phyloP scores from a whole-genome alignment of 495 filamentous ascomycete genomes.

The Diplogelasinospora grovesii region DNA sequence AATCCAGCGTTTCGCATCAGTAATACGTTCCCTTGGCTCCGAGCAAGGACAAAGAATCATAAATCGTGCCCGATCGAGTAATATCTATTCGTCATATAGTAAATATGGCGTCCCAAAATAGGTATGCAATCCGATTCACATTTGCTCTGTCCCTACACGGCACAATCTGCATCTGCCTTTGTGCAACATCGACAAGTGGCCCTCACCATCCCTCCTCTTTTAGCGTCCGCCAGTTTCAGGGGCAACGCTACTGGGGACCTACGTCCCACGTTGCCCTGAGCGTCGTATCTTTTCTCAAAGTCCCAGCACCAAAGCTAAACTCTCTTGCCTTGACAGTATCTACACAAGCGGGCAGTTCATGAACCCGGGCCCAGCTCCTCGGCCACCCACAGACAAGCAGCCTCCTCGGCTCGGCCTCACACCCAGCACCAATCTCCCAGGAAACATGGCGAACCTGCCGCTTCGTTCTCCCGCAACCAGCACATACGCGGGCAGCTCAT shows the following conservation, averaged over 20 bases:
- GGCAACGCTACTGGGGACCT: too few relatives aligned
- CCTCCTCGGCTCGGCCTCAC: slow-evolving; percentile 75
- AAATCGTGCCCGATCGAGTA: not conserved
- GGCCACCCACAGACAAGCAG: slow-evolving; percentile 78
- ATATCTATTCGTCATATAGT: slow-evolving; percentile 1
- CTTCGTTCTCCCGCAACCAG: slow-evolving; percentile 55
- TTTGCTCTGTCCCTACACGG: too few relatives aligned
- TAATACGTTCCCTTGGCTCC: too few relatives aligned
- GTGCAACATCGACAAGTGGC: not conserved
- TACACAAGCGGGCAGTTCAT: slow-evolving; percentile 76
- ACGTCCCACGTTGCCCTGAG: too few relatives aligned
- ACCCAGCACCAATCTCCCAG: slow-evolving; percentile 62
- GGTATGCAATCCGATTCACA: slow-evolving; percentile 11
- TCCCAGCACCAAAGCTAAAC: slow-evolving; percentile 14
- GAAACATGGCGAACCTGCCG: slow-evolving; percentile 69
- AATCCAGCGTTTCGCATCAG: too few relatives aligned
- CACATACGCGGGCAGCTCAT: too few relatives aligned
- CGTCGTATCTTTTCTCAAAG: too few relatives aligned
- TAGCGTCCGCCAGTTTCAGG: too few relatives aligned
- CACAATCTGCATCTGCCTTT: not conserved
- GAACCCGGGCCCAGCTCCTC: slow-evolving; percentile 92
- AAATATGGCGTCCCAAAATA: slow-evolving; percentile 25
- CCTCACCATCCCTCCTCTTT: not conserved
- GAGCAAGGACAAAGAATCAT: not conserved
- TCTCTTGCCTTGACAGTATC: slow-evolving; percentile 34